Conservation (phyloP, 257 asterid genomes). For the Haberlea rhodopensis region DNA sequence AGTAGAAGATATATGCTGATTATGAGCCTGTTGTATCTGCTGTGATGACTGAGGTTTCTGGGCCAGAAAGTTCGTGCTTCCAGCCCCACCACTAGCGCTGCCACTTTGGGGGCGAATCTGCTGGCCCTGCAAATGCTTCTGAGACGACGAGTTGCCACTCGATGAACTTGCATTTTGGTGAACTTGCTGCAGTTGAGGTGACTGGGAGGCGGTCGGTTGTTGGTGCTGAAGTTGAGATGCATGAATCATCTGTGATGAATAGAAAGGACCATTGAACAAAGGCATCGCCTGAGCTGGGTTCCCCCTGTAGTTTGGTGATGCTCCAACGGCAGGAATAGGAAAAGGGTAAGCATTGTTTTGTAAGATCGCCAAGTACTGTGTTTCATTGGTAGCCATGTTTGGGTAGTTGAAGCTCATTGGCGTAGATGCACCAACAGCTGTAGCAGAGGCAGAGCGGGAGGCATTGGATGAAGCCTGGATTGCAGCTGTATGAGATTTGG, state of each 20-base stretch:
- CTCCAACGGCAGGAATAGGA: slow-evolving; percentile 70
- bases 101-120: slow-evolving; percentile 53
- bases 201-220: slow-evolving; percentile 36
- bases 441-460: slow-evolving; percentile 33
- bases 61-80: slow-evolving; percentile 38
- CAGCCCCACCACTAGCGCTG: slow-evolving; percentile 35
- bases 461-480: slow-evolving; percentile 33
- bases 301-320: slow-evolving; percentile 72
- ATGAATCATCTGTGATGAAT: slow-evolving; percentile 80
- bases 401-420: slow-evolving; percentile 87
- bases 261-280: slow-evolving; percentile 76
- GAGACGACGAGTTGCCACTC: slow-evolving; percentile 62
- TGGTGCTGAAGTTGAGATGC: slow-evolving; percentile 66
- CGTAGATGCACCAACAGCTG: slow-evolving; percentile 39
- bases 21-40: slow-evolving; percentile 43
- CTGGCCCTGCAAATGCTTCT: slow-evolving; percentile 62
- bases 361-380: slow-evolving; percentile 79
- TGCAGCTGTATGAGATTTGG: slow-evolving; percentile 28
- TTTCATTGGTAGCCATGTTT: slow-evolving; percentile 62
- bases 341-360: slow-evolving; percentile 79
- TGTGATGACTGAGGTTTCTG: slow-evolving; percentile 54
- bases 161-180: slow-evolving; percentile 51
- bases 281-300: slow-evolving; percentile 77
- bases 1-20: slow-evolving; percentile 38
- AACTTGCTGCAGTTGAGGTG: slow-evolving; percentile 49